Conservation (phyloP, 306 rosid genomes). For the Castanea crenata region DNA sequence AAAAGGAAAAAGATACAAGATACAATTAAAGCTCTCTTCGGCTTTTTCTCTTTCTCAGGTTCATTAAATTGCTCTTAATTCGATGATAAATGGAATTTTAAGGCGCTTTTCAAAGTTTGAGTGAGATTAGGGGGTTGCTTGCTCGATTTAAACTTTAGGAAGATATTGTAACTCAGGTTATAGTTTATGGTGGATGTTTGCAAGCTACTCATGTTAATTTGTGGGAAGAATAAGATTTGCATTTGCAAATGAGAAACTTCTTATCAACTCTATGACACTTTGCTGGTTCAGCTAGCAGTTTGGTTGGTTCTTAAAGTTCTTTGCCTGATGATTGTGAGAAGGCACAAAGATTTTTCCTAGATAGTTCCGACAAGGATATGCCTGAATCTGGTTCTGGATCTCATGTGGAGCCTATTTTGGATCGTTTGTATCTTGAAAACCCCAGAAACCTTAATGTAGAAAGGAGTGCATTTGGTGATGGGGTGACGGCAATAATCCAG, state of each 20-base stretch:
- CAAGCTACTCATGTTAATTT: background rate
- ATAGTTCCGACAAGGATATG: slow-evolving; percentile 19
- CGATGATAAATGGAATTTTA: no score
- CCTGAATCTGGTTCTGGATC: slow-evolving; percentile 21
- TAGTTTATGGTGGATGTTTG: no score
- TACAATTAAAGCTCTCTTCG: no score
- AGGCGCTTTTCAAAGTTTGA: no score
- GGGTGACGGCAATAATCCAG: slow-evolving; percentile 8
- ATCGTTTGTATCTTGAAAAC: slow-evolving; percentile 23
- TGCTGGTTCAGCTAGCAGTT: slow-evolving; percentile 36
- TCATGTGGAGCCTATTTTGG: slow-evolving; percentile 32
- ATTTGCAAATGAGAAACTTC: slow-evolving; percentile 1
- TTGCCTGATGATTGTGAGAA: slow-evolving; percentile 30
- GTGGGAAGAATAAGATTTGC: slow-evolving; percentile 12
- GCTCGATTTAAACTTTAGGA: no score
- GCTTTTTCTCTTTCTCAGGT: no score
- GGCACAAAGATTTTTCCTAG: slow-evolving; percentile 7
- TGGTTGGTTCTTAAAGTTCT: slow-evolving; percentile 26
- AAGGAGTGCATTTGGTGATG: slow-evolving; percentile 26
- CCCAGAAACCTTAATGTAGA: slow-evolving; percentile 31
- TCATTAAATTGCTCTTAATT: no score
- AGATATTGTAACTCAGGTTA: no score
- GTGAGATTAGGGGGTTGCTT: no score
- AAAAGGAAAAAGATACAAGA: no score
- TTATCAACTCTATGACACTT: background rate